Conservation (phyloP, 345 rosid species). For the Clausena lansium region DNA sequence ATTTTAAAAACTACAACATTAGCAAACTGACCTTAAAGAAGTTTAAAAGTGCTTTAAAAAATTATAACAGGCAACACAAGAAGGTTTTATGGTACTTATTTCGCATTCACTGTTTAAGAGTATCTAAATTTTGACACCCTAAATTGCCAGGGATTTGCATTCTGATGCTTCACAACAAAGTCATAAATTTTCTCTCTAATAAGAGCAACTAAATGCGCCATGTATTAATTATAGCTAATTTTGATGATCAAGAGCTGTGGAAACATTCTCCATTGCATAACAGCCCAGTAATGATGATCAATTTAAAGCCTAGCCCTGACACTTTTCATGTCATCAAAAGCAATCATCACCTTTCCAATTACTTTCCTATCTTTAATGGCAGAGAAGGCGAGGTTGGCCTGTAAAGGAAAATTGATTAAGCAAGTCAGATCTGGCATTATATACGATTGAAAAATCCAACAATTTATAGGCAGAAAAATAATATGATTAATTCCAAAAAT, state of each 20-base stretch:
- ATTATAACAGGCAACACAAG: neutral
- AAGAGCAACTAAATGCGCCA: neutral
- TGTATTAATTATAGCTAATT: neutral
- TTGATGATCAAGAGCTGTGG: neutral
- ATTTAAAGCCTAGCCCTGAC: constrained; percentile 61
- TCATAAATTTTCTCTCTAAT: neutral
- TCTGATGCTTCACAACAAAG: neutral
- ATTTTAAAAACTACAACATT: too few species aligned
- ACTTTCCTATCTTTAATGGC: constrained; percentile 83
- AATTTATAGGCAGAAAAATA: neutral
- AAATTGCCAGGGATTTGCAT: neutral
- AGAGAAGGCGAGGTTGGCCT: constrained; percentile 84
- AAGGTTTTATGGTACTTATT: neutral
- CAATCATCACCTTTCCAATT: constrained; percentile 85
- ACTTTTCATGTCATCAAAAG: constrained; percentile 37
- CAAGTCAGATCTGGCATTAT: neutral
- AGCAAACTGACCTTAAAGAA: too few species aligned
- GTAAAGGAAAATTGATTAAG: constrained; percentile 25
- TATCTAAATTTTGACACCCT: neutral
- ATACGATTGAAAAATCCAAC: neutral
- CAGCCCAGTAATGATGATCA: neutral
- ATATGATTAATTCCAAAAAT: neutral
- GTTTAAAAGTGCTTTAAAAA: neutral
- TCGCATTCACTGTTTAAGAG: neutral
- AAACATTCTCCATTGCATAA: neutral